phyloP scores from a whole-genome alignment of 805 yeast genomes.

The Ogataea haglerorum region DNA sequence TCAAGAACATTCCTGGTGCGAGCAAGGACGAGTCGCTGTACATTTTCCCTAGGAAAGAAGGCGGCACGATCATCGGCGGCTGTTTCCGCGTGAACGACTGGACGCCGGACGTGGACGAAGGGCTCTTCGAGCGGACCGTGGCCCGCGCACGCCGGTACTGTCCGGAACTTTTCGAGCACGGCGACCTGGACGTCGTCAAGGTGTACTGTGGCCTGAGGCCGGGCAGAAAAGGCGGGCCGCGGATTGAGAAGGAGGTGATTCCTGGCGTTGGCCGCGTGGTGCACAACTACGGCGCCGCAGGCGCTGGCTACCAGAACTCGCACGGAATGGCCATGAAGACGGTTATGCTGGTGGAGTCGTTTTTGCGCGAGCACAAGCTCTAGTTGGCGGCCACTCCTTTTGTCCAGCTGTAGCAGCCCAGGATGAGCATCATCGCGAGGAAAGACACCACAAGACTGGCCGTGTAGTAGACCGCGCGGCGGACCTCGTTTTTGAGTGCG shows the following conservation, averaged over 20 bases:
- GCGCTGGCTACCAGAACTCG: constrained; percentile 65
- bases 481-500: constrained; percentile 23
- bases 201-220: constrained; percentile 68
- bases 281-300: constrained; percentile 72
- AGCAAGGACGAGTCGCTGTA: constrained; percentile 49
- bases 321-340: constrained; percentile 24
- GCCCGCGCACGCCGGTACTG: constrained; percentile 41
- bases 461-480: constrained; percentile 48
- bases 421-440: constrained; percentile 47
- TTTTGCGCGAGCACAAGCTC: constrained; percentile 14
- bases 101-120: constrained; percentile 35
- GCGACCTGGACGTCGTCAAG: constrained; percentile 44
- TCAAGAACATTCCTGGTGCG: constrained; percentile 28
- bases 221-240: constrained; percentile 56
- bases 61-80: constrained; percentile 71
- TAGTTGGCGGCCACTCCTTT: constrained; percentile 32
- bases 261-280: constrained; percentile 34
- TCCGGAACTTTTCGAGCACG: constrained; percentile 36
- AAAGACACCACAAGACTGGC: constrained; percentile 48
- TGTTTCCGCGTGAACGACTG: constrained; percentile 25
- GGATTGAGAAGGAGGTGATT: constrained; percentile 41
- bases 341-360: constrained; percentile 33
- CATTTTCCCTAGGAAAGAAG: constrained; percentile 68
- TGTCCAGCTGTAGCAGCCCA: constrained; percentile 76
- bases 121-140: constrained; percentile 45